Evolutionary conservation across 106 monocot genomes (phyloP).

Genomic region (Allium sativum): DNA sequence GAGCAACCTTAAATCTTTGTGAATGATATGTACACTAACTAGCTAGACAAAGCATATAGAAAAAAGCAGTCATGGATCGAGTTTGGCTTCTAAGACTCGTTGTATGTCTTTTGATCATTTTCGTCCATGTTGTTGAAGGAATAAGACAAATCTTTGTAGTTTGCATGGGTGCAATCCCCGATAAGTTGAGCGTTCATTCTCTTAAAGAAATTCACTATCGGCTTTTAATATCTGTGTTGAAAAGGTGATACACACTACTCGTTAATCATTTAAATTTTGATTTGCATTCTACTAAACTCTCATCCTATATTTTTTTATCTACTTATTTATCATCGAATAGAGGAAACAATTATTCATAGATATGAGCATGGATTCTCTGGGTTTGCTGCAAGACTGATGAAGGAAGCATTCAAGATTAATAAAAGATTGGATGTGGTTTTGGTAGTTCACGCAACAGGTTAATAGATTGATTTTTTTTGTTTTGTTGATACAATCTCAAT

Average conservation of each 20-base stretch:
- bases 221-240: conserved; percentile 36
- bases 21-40: no score
- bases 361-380: conserved; percentile 67
- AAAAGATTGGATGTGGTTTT: conserved; percentile 44
- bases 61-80: conserved; percentile 6
- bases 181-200: conserved; percentile 10
- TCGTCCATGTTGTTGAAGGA: conserved; percentile 3
- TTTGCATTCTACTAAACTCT: no score
- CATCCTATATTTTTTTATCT: no score
- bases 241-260: conserved; percentile 17
- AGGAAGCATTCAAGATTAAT: conserved; percentile 29
- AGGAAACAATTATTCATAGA: conserved; percentile 28
- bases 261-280: no score
- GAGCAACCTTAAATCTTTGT: no score
- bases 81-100: background rate
- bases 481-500: background rate
- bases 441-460: conserved; percentile 60
- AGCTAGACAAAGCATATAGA: no score
- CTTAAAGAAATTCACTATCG: conserved; percentile 30
- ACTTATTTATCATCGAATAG: background rate
- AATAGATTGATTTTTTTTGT: background rate
- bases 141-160: conserved; percentile 32
- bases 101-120: background rate
- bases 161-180: conserved; percentile 45
- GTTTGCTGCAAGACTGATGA: conserved; percentile 40